Base-by-base conservation (phyloP, 495 filamentous ascomycete genomes). In the Arthonia radiata region DNA sequence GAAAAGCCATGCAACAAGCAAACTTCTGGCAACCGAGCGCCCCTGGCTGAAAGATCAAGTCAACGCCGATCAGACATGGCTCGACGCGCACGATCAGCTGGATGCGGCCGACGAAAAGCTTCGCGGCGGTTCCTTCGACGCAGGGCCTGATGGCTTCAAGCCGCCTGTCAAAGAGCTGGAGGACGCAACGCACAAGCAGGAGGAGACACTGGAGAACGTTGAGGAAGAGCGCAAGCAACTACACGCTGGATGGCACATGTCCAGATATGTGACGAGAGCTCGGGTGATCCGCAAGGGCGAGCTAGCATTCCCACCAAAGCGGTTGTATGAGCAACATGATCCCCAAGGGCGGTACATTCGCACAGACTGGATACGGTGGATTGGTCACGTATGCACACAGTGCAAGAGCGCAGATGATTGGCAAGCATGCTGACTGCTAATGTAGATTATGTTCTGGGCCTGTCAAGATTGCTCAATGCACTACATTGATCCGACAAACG, bases 401-500 rank as follows among this genome's bases (percentile, higher is more conserved):
- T 11, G 19, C 19, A 26, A n/a, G 9, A 15, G 9, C 27, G 3
- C 10, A 14, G 22, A 19, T 30, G 7, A 12, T 11, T 3, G 5
- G 17, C 17, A 5, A 15, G 9, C 11, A 6, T 8, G 12, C 17
- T 17, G 5, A n/a, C n/a, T n/a, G n/a, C n/a, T n/a, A n/a, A n/a
- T 12, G 17, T 25, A 42, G 39, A 11, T 40, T 12, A 22, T 43
- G 11, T 21, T 43, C 9, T 43, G 37, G 13, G 27, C 17, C 13
- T 23, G 25, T 14, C 37, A 43, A 28, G 31, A 36, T 26, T 28
- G 28, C 22, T 17, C 26, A 3, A 14, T 33, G 8, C 42, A 34
- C 13, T 42, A 38, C 24, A 33, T 41, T 16, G 42, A 45, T 21
- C 30, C 38, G 6, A 35, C 29, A 8, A 29, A 35, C 17, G 34